phyloP scores from a whole-genome alignment of 805 yeast genomes.

The Starmerella kuoi region DNA sequence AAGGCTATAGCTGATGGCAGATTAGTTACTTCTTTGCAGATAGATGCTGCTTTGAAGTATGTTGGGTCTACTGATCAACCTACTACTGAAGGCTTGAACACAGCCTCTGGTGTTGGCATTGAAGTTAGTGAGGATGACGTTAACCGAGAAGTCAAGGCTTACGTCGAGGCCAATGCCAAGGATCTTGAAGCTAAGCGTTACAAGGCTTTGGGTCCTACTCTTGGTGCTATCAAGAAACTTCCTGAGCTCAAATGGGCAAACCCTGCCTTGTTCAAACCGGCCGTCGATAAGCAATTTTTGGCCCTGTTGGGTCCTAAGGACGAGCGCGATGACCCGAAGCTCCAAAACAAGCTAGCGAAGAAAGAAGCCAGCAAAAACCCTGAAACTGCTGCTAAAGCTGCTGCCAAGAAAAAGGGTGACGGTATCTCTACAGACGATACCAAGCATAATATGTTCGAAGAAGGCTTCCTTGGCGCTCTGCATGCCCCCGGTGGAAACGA shows the following conservation, averaged over 20 bases:
- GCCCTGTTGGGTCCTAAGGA: constrained; percentile 84
- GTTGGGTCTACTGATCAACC: constrained; percentile 39
- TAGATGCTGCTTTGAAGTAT: constrained; percentile 65
- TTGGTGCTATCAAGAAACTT: constrained; percentile 64
- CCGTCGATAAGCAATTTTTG: constrained; percentile 65
- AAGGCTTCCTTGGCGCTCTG: constrained; percentile 89
- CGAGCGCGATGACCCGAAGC: constrained; percentile 60
- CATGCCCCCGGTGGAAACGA: constrained; percentile 94
- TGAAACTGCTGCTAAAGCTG: constrained; percentile 31
- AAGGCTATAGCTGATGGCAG: constrained; percentile 53
- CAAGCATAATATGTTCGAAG: constrained; percentile 55
- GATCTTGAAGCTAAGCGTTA: constrained; percentile 65
- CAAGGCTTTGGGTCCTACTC: constrained; percentile 58
- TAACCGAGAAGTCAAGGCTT: constrained; percentile 42
- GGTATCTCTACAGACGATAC: constrained; percentile 12
- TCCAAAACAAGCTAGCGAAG: constrained; percentile 25
- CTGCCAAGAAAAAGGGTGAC: constrained; percentile 13
- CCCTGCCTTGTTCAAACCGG: constrained; percentile 75
- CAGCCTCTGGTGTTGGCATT: constrained; percentile 65
- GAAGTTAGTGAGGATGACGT: constrained; percentile 58
- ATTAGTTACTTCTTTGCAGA: constrained; percentile 57
- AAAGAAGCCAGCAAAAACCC: constrained; percentile 12
- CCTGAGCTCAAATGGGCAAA: constrained; percentile 84
- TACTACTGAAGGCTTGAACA: constrained; percentile 41
- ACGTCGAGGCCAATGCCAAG: constrained; percentile 45